Evolutionary conservation across 1,284 basidiomycete genomes (phyloP).

Genomic region (Sphagnurus paluster): DNA sequence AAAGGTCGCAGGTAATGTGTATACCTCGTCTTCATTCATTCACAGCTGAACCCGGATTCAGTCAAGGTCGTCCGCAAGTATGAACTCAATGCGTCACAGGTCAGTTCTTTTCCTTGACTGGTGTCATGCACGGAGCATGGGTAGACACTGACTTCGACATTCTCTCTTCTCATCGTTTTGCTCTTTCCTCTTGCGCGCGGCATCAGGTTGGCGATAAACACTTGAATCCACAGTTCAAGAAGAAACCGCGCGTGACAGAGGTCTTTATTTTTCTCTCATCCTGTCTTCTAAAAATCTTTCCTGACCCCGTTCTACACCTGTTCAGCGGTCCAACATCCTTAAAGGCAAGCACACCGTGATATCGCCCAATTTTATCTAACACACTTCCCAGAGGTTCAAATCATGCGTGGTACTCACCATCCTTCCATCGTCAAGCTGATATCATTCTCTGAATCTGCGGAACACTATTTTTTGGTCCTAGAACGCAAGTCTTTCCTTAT

Average conservation of each 20-base stretch:
- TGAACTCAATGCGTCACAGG: constrained; percentile 94
- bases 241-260: constrained; percentile 95
- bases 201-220: constrained; percentile 87
- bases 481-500: constrained; percentile 63
- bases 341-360: constrained; percentile 60
- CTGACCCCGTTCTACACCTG: constrained; percentile 21
- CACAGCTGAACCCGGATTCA: constrained; percentile 27
- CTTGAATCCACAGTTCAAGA: constrained; percentile 91
- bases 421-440: constrained; percentile 87
- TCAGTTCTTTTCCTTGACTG: constrained; percentile 48
- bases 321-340: constrained; percentile 94
- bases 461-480: constrained; percentile 94
- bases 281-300: constrained; percentile 16
- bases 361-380: constrained; percentile 3
- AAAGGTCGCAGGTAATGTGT: constrained; percentile 80
- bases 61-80: constrained; percentile 98
- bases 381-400: constrained; percentile 83
- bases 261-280: constrained; percentile 51
- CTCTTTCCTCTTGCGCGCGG: constrained; percentile 37
- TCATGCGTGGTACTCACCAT: constrained; percentile 96
- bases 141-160: constrained; percentile 20
- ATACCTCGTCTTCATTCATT: constrained; percentile 5
- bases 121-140: constrained; percentile 19
- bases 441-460: constrained; percentile 88
- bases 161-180: constrained; percentile 23